A percentile compares a stretch with the other conserved stretches of the same genome.
Evolutionary conservation across 352 stramenopile genomes (phyloP).

Genomic region (Globisporangium paroecandrum): DNA sequence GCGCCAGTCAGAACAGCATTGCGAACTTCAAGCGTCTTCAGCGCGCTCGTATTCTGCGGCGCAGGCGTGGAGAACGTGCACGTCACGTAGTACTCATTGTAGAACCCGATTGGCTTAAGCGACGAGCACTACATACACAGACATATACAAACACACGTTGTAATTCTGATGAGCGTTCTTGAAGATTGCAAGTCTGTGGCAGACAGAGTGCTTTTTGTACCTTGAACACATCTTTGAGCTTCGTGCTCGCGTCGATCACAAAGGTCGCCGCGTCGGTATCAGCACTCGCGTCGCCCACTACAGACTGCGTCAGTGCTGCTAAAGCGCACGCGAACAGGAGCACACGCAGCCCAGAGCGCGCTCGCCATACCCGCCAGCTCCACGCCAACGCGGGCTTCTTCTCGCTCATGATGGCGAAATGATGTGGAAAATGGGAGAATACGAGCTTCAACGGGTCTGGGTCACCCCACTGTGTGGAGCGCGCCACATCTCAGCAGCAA

Average conservation of each 20-base stretch:
- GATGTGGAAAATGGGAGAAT: neutral
- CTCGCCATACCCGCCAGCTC: neutral
- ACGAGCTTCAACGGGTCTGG: neutral
- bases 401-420: conserved; percentile 2
- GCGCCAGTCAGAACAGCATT: conserved; percentile 43
- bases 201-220: neutral
- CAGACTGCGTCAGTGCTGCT: neutral
- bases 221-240: conserved; percentile 51
- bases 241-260: conserved; percentile 50
- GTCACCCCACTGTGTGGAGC: neutral
- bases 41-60: conserved; percentile 18
- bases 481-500: neutral
- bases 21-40: conserved; percentile 41
- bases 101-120: conserved; percentile 64
- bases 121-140: conserved; percentile 44
- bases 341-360: neutral
- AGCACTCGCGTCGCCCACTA: neutral
- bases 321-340: conserved; percentile 5
- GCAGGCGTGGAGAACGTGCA: conserved; percentile 43
- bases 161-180: neutral
- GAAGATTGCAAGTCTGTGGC: neutral
- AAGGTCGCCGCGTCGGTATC: conserved; percentile 24
- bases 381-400: neutral
- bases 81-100: conserved; percentile 83
- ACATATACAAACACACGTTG: neutral